These are phyloP conservation scores for Dendrocalamus latiflorus DNA, from an alignment of 202 grass and related monocot species.

Conservation along the genomic window DNA sequence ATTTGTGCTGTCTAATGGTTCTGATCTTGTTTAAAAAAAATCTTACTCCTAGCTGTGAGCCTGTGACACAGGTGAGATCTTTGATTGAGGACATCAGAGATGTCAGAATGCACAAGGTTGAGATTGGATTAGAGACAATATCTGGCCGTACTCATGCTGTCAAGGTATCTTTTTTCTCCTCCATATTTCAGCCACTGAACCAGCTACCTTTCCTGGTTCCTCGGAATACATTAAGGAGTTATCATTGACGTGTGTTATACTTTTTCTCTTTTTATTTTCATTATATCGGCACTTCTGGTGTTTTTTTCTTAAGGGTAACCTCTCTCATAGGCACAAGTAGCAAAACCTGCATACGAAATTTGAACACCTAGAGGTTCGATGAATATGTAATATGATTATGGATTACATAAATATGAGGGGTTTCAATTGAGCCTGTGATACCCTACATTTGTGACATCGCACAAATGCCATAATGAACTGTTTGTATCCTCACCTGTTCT, in stretches of 20 bases:
- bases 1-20: not conserved
- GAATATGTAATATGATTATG: not conserved
- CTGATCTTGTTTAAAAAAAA: not conserved
- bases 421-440: not conserved
- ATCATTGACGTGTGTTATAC: not conserved
- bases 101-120: slow-evolving; percentile 98
- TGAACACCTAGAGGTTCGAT: not conserved
- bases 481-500: not conserved
- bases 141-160: slow-evolving; percentile 95
- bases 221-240: not conserved
- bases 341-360: not conserved
- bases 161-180: slow-evolving; percentile 45
- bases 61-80: slow-evolving; percentile 63
- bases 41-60: not conserved
- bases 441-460: not conserved
- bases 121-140: slow-evolving; percentile 83
- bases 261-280: not conserved
- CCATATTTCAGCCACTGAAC: not conserved
- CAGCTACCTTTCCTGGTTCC: not conserved
- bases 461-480: not conserved
- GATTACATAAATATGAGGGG: not conserved
- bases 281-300: not conserved
- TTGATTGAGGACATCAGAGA: slow-evolving; percentile 96
- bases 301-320: not conserved
- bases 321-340: not conserved